These are phyloP conservation scores for Cladosporium phlei DNA, from an alignment of 2,329 filamentous ascomycete species.

Conservation along the genomic window DNA sequence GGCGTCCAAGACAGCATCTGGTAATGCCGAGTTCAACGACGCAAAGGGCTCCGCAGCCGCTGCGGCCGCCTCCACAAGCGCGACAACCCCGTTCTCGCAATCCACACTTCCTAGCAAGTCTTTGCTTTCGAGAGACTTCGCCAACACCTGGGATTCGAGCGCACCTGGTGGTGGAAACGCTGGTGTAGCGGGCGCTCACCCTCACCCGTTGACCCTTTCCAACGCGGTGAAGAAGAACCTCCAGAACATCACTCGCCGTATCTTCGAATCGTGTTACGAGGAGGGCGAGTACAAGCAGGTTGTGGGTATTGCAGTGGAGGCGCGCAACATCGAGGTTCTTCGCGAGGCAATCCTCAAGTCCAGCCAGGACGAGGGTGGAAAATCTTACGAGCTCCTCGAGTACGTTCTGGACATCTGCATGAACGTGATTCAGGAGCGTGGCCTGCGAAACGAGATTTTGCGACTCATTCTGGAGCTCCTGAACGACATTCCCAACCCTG, in stretches of 20 bases:
- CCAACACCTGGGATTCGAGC: slow-evolving; percentile 54
- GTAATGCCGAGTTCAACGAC: slow-evolving; percentile 65
- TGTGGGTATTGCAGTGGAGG: slow-evolving; percentile 92
- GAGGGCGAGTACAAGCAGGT: slow-evolving; percentile 90
- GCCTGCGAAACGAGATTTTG: slow-evolving; percentile 76
- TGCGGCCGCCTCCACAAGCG: slow-evolving; percentile 67
- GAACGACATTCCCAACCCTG: slow-evolving; percentile 83
- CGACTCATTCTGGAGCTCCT: slow-evolving; percentile 91
- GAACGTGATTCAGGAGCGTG: slow-evolving; percentile 92
- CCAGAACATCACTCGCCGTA: slow-evolving; percentile 75
- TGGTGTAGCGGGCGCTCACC: slow-evolving; percentile 50
- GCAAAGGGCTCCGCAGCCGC: slow-evolving; percentile 55
- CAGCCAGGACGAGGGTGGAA: slow-evolving; percentile 76
- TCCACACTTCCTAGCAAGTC: slow-evolving; percentile 91
- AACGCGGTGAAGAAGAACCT: slow-evolving; percentile 73
- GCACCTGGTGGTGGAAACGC: slow-evolving; percentile 54
- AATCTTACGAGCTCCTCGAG: slow-evolving; percentile 90
- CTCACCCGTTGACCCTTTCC: slow-evolving; percentile 62
- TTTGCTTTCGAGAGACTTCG: slow-evolving; percentile 77
- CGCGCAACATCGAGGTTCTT: slow-evolving; percentile 83
- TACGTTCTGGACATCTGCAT: slow-evolving; percentile 95
- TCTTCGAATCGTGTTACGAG: slow-evolving; percentile 85
- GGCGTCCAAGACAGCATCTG: slow-evolving; percentile 45
- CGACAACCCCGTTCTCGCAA: slow-evolving; percentile 92
- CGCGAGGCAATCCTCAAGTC: slow-evolving; percentile 81